Evolutionary conservation across 208 protist genomes (phyloP).

Genomic region (Leptomonas pyrrhocoris): DNA sequence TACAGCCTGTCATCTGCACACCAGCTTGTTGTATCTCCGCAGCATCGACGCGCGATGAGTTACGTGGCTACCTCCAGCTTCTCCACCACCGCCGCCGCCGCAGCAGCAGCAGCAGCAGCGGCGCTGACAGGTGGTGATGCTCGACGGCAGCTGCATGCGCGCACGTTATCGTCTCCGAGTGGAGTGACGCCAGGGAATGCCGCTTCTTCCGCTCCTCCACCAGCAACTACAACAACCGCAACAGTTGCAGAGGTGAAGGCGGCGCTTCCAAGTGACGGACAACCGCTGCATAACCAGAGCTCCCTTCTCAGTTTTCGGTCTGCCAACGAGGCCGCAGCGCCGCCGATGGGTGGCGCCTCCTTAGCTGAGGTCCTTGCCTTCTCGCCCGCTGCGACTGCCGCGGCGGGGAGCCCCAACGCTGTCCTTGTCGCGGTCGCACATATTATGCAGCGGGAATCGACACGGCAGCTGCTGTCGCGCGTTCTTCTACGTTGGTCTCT

Average conservation of each 20-base stretch:
- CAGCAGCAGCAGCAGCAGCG: not conserved
- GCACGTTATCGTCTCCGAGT: not conserved
- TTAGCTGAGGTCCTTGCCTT: not conserved
- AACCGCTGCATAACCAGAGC: not conserved
- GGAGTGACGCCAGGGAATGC: not conserved
- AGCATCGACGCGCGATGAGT: slow-evolving; percentile 5
- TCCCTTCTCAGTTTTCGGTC: slow-evolving; percentile 6
- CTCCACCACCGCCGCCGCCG: not conserved
- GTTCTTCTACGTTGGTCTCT: not conserved
- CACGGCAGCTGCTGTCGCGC: slow-evolving; percentile 8
- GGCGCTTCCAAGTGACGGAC: not conserved
- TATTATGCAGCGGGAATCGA: slow-evolving; percentile 15
- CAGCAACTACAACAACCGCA: not conserved
- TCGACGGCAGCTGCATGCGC: not conserved
- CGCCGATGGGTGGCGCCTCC: not conserved
- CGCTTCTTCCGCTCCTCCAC: not conserved
- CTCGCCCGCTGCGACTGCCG: not conserved
- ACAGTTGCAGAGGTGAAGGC: too few relatives aligned
- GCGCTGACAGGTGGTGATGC: not conserved
- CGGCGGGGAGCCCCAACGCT: not conserved
- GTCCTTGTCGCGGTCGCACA: slow-evolving; percentile 1
- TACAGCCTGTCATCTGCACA: not conserved
- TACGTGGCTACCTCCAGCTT: not conserved
- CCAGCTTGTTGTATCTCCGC: not conserved
- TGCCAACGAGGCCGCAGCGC: not conserved